phyloP scores from a whole-genome alignment of 2,329 filamentous ascomycete genomes.

The Aspergillus pseudoglaucus region DNA sequence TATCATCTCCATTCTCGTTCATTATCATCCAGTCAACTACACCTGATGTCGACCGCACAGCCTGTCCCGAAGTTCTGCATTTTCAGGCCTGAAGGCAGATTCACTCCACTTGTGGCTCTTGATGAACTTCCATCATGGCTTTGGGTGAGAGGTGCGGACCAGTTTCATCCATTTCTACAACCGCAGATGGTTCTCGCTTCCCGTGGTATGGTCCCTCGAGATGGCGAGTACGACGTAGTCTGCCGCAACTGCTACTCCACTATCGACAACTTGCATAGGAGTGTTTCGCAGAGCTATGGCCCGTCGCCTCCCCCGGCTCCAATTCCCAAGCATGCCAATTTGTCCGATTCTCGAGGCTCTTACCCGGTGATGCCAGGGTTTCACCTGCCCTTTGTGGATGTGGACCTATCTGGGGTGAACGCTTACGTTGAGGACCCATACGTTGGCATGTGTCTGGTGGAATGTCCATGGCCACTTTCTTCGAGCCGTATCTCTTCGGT shows the following conservation, averaged over 20 bases:
- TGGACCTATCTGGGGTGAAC: too few relatives aligned
- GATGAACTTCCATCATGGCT: conserved; percentile 39
- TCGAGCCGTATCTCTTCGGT: not conserved
- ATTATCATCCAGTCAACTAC: conserved; percentile 3
- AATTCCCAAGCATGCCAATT: too few relatives aligned
- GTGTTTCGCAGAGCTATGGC: conserved; percentile 16
- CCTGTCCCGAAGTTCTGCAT: conserved; percentile 35
- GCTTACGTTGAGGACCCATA: too few relatives aligned
- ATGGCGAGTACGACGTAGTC: conserved; percentile 29
- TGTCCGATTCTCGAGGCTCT: too few relatives aligned
- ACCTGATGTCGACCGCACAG: conserved; percentile 5
- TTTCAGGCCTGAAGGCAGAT: conserved; percentile 26
- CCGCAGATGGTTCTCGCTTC: conserved; percentile 18
- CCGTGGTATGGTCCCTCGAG: conserved; percentile 15
- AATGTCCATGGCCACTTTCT: not conserved
- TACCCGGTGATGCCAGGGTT: too few relatives aligned
- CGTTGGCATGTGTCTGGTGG: conserved; percentile 17
- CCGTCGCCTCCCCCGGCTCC: not conserved
- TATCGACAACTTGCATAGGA: conserved; percentile 18
- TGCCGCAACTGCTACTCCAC: conserved; percentile 23
- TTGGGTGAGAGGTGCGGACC: conserved; percentile 20
- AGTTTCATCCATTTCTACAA: conserved; percentile 11
- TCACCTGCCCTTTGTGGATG: too few relatives aligned
- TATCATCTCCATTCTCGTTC: not conserved
- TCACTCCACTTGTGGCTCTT: conserved; percentile 36